phyloP scores from a whole-genome alignment of 2,329 filamentous ascomycete species.

The Venturia asperata region DNA sequence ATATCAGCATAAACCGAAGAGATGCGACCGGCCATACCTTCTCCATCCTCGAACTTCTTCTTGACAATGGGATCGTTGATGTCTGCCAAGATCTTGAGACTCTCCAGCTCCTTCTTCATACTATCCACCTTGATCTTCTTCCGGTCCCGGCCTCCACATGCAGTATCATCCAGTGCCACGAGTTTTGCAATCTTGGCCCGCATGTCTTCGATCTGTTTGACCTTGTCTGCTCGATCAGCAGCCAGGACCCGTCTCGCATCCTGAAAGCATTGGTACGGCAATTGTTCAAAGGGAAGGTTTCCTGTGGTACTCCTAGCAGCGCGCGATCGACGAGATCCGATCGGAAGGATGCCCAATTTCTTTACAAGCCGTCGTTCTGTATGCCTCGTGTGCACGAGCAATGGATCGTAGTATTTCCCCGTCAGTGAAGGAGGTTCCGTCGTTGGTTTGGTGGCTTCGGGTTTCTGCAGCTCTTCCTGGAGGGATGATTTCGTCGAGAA shows the following conservation, averaged over 20 bases:
- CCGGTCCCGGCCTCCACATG: constrained; percentile 55
- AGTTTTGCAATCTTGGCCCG: constrained; percentile 62
- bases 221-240: constrained; percentile 73
- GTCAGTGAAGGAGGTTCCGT: neutral
- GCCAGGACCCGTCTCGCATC: constrained; percentile 80
- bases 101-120: constrained; percentile 65
- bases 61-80: constrained; percentile 94
- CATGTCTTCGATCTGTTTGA: constrained; percentile 63
- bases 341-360: constrained; percentile 6
- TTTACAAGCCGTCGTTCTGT: constrained; percentile 44
- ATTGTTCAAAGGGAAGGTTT: constrained; percentile 73
- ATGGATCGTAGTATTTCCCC: constrained; percentile 48
- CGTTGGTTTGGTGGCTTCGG: neutral
- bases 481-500: constrained; percentile 27
- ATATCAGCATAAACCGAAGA: neutral
- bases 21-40: constrained; percentile 49
- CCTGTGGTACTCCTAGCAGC: constrained; percentile 47
- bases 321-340: constrained; percentile 17
- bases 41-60: constrained; percentile 85
- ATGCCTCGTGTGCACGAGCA: constrained; percentile 56
- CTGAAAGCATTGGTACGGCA: constrained; percentile 97
- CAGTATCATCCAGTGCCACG: constrained; percentile 49
- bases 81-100: constrained; percentile 81
- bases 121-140: constrained; percentile 62
- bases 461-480: neutral